These are phyloP conservation scores for Hamamelis virginiana DNA, from an alignment of 164 flowering plant species.

Conservation along the genomic window DNA sequence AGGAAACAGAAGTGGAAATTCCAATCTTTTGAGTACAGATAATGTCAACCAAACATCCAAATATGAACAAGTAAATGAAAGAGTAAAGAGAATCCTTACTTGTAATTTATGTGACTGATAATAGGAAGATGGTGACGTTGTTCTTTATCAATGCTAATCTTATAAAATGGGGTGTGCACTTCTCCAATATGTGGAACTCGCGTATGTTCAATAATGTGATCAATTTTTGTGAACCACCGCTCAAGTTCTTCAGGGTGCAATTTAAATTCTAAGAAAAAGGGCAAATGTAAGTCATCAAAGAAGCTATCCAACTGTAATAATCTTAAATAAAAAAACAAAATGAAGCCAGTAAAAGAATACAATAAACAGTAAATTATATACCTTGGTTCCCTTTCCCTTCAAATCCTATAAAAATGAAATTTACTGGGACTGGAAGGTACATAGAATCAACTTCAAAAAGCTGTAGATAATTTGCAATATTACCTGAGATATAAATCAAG, in stretches of 20 bases:
- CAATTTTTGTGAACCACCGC: slow-evolving; percentile 93
- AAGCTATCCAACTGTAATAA: neutral
- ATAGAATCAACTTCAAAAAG: slow-evolving; percentile 84
- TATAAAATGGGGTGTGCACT: slow-evolving; percentile 71
- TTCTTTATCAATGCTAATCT: slow-evolving; percentile 51
- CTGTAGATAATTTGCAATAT: slow-evolving; percentile 73
- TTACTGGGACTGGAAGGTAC: slow-evolving; percentile 88
- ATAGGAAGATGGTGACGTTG: slow-evolving; percentile 71
- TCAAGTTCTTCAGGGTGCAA: slow-evolving; percentile 82
- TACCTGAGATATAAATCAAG: slow-evolving; percentile 49
- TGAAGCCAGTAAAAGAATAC: neutral
- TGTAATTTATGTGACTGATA: slow-evolving; percentile 79
- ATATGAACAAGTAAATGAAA: slow-evolving; percentile 3
- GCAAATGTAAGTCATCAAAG: neutral
- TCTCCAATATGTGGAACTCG: slow-evolving; percentile 78
- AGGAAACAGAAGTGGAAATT: neutral
- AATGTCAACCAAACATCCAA: neutral
- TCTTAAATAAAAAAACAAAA: neutral
- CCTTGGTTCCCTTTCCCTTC: slow-evolving; percentile 98
- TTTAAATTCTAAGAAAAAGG: slow-evolving; percentile 54
- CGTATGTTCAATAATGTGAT: slow-evolving; percentile 90
- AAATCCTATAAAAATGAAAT: slow-evolving; percentile 95
- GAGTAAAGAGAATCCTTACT: slow-evolving; percentile 39
- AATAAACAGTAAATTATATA: slow-evolving; percentile 20
- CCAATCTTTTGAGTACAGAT: neutral